Conservation (phyloP, 2,329 filamentous ascomycete genomes). For the Fusarium guadeloupense region DNA sequence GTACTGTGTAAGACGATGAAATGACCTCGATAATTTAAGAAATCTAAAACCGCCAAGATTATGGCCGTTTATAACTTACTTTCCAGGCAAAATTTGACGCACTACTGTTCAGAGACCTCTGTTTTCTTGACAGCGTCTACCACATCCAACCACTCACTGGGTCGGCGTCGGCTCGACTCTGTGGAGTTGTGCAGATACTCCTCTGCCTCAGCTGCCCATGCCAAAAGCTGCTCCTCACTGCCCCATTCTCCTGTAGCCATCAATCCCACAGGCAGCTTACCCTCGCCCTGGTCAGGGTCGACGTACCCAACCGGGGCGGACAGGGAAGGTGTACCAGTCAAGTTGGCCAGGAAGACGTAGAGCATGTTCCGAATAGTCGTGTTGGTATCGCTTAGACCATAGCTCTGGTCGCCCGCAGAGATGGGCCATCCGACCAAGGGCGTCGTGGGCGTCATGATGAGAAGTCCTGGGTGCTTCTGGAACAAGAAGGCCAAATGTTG, state of each 20-base stretch:
- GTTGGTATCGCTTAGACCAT: conserved; percentile 81
- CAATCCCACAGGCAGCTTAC: conserved; percentile 68
- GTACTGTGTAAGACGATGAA: neutral
- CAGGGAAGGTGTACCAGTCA: conserved; percentile 79
- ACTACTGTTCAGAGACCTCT: neutral
- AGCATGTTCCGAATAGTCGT: conserved; percentile 80
- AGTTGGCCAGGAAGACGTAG: conserved; percentile 87
- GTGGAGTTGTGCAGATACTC: conserved; percentile 60
- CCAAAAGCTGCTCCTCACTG: conserved; percentile 68
- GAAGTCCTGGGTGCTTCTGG: conserved; percentile 73
- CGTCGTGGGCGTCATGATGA: conserved; percentile 82
- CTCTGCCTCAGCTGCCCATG: conserved; percentile 68
- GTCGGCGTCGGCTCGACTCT: conserved; percentile 59
- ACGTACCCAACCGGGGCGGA: conserved; percentile 79
- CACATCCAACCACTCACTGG: conserved; percentile 68
- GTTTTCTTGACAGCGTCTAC: conserved; percentile 46
- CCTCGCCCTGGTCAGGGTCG: conserved; percentile 63
- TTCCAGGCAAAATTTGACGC: neutral
- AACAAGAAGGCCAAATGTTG: conserved; percentile 78
- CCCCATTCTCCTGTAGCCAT: conserved; percentile 75
- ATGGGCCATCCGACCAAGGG: conserved; percentile 80
- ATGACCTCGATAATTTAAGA: neutral
- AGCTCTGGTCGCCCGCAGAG: conserved; percentile 63
- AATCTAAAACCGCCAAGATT: neutral
- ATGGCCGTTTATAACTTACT: neutral